Evolutionary conservation across 768 basidiomycete genomes (phyloP), one percentile per base, ranked within the genome.

Genomic region (Russula emetica): DNA sequence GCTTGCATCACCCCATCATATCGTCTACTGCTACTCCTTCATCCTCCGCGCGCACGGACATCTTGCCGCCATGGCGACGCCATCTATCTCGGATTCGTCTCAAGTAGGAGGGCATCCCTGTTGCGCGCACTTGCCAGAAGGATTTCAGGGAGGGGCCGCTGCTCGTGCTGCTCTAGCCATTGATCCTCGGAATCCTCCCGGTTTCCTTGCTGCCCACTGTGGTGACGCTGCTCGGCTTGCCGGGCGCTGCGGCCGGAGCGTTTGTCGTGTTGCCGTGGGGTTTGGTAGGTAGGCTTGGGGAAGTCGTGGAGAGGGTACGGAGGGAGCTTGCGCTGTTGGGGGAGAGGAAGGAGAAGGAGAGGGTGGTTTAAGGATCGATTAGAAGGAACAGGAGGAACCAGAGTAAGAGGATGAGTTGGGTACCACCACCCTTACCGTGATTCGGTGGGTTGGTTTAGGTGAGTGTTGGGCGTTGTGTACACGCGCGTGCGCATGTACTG

Each of bases 161-260:
- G 67, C 71, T 78, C n/a, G 67, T 88, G n/a, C 72, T 76, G n/a
- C 70, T 89, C 51, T 88, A 90, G 69, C 88, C 84, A 32, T 72
- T 84, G 2, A 78, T 82, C 61, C 69, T 84, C n/a, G 85, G 83
- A 18, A 71, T 85, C 26, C 71, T 90, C 30, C 87, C 87, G 11
- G 76, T 77, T n/a, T 80, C 85, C 0, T 71, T 86, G 22, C n/a
- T 75, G 0, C 76, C 78, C 24, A 74, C 13, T 18, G 28, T 75
- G 9, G 59, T 56, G 32, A 67, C 74, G 45, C 38, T n/a, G n/a
- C n/a, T n/a, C n/a, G n/a, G n/a, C n/a, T n/a, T n/a, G n/a, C n/a
- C n/a, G n/a, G n/a, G n/a, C n/a, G n/a, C n/a, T 79, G 36, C 66
- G 66, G 28, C 71, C 76, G 2, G 67, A 2, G n/a, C 60, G 13